Conservation (phyloP, 306 rosid species). For the Prinsepia uniflora region DNA sequence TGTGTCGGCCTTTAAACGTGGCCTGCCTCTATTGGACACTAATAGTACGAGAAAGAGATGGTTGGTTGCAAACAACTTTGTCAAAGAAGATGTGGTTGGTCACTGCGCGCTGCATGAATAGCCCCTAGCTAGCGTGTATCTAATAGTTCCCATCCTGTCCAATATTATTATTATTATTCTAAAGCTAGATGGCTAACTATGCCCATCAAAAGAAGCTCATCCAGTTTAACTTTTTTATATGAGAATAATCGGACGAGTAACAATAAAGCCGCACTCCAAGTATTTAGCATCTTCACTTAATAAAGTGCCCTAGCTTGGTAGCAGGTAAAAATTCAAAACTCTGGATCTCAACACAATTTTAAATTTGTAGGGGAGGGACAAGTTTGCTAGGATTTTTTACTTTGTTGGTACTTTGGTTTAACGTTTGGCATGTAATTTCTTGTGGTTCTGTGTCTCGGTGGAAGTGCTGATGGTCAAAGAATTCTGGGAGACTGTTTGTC, state of each 20-base stretch:
- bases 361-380: not conserved
- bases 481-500: slow-evolving; percentile 10
- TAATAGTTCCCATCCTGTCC: not conserved
- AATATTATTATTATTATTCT: not conserved
- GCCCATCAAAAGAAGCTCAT: slow-evolving; percentile 17
- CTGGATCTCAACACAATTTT: not conserved
- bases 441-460: slow-evolving; percentile 10
- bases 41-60: not conserved
- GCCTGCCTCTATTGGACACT: not conserved
- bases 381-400: not conserved
- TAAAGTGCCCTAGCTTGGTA: not conserved
- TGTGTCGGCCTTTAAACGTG: not conserved
- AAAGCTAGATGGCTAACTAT: not conserved
- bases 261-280: too few relatives aligned
- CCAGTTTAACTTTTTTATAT: not conserved
- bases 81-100: not conserved
- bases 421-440: slow-evolving; percentile 1
- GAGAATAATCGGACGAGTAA: too few relatives aligned
- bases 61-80: not conserved
- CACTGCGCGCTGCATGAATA: too few relatives aligned
- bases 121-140: too few relatives aligned
- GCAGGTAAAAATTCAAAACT: not conserved
- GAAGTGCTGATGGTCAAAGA: slow-evolving; percentile 11
- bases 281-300: not conserved
- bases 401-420: slow-evolving; percentile 1